Base-by-base conservation (phyloP, 2,329 filamentous ascomycete species). In the Alternaria consortialis region DNA sequence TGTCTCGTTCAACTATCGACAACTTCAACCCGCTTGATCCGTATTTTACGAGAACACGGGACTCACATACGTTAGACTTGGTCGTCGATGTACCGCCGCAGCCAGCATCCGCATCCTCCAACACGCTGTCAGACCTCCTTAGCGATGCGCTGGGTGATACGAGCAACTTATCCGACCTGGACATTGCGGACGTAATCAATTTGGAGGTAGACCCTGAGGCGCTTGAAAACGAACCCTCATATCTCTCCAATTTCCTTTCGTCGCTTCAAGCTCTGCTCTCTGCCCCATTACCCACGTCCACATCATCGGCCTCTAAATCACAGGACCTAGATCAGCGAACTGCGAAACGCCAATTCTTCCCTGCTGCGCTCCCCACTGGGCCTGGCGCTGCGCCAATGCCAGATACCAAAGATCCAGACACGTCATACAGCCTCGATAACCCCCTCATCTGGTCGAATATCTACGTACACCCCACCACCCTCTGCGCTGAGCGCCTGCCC, bases 21-120 rank as follows among this genome's bases (percentile, higher is more conserved):
- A 88, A 93, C 29, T 88, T 90, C 58, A 90, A 91, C 66, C 86
- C 93, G 36, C 87, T 88, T 23, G 94, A 97, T 77, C 91, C 93
- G 13, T 90, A 94, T 58, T 97, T 97, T 77, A 91, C 89, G 9
- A 87, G 92, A 29, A 84, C 94, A 27, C 87, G 91, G 47, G 92
- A 97, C 71, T 79, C 87, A 4, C 84, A 91, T 57, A 85, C 89
- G 64, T 83, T 97, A 52, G 92, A 97, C 68, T 79, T 97, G 40
- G 84, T 94, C 60, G 77, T 95, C 54, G 89, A 91, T 68, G 77
- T 76, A 55, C 64, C 75, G 56, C 66, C 76, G 58, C 55, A 68
- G 48, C 58, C 76, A 59, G 39, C 71, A 27, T 53, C 62, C 7
- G 53, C 68, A 23, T 58, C 63, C 7, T 62, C 70, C 2, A 61